Evolutionary conservation across 495 filamentous ascomycete species (phyloP).

Genomic region (Aspergillus panamensis): DNA sequence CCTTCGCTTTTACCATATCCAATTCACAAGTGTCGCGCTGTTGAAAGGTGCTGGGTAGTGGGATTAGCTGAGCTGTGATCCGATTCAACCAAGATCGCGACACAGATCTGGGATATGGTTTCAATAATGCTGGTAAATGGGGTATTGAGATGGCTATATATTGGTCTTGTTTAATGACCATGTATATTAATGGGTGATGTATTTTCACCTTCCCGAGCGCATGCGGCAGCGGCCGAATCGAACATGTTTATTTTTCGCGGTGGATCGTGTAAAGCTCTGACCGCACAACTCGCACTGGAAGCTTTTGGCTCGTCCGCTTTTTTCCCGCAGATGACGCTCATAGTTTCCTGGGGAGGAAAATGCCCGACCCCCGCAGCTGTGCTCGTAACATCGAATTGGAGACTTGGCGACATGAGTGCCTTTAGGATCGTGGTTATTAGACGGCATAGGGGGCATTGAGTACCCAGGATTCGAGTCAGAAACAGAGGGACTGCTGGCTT

Average conservation of each 20-base stretch:
- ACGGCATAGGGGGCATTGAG: neutral
- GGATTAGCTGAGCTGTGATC: neutral
- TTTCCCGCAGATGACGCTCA: conserved; percentile 16
- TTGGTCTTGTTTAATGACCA: neutral
- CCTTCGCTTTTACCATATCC: neutral
- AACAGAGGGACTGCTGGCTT: conserved; percentile 1
- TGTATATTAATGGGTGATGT: neutral
- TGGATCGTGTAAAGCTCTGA: conserved; percentile 14
- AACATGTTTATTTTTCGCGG: conserved; percentile 15
- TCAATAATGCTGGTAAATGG: neutral
- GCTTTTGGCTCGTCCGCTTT: conserved; percentile 14
- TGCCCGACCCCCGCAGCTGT: conserved; percentile 16
- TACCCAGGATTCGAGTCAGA: neutral
- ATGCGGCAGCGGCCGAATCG: conserved; percentile 11
- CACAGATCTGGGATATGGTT: neutral
- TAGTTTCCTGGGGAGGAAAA: conserved; percentile 17
- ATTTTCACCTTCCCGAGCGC: neutral
- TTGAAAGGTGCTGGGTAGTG: neutral
- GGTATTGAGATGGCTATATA: no score
- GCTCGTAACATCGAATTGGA: conserved; percentile 13
- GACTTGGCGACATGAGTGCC: conserved; percentile 1
- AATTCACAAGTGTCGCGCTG: neutral
- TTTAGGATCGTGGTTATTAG: neutral
- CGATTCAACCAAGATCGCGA: neutral
- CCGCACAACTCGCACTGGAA: conserved; percentile 14